Evolutionary conservation across 495 filamentous ascomycete species (phyloP), one percentile per base, ranked within the genome.

Genomic region (Penicillium herquei): DNA sequence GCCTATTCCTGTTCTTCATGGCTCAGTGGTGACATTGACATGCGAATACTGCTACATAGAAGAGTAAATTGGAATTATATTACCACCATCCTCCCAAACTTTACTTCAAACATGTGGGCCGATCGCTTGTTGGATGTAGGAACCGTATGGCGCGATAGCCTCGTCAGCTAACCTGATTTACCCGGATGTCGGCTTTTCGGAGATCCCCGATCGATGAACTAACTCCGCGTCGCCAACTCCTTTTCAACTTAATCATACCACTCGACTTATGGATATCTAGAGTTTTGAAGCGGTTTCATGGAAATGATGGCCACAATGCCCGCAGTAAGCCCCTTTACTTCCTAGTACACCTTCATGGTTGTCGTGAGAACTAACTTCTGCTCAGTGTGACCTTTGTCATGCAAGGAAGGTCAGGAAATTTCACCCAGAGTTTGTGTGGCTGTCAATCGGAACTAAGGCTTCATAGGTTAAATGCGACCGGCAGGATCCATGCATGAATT

Each of bases 401-500:
- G 49, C 46, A 18, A 59, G 67, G 59, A 70, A 70, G 60, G 67
- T 68, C 26, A 44, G 51, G 21, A 26, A 53, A 16, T 30, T 41
- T 51, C 13, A 16, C 3, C 5, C 6, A 43, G 3, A 32, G 43
- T 7, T 37, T 34, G 21, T 18, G 6, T 26, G 3, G 21, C 13
- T 9, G 31, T 9, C 16, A 18, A 39, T 33, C 56, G 43, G 21
- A 54, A 32, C 21, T 1, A 12, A 35, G 43, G 6, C 6, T 14
- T 16, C 35, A n/a, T 40, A 70, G 65, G 60, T 68, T 9, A 70
- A 68, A 61, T 70, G 67, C 31, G 67, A 70, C 53, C 63, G 67
- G 7, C 56, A 65, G 32, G 52, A 63, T 45, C 67, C 65, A 44
- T 70, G 67, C 30, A 49, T 58, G 40, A 66, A 68, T 30, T 70